Percentiles rank a stretch among this genome's conserved stretches.
phyloP scores from a whole-genome alignment of 345 rosid genomes.

The Trapa incisa region DNA sequence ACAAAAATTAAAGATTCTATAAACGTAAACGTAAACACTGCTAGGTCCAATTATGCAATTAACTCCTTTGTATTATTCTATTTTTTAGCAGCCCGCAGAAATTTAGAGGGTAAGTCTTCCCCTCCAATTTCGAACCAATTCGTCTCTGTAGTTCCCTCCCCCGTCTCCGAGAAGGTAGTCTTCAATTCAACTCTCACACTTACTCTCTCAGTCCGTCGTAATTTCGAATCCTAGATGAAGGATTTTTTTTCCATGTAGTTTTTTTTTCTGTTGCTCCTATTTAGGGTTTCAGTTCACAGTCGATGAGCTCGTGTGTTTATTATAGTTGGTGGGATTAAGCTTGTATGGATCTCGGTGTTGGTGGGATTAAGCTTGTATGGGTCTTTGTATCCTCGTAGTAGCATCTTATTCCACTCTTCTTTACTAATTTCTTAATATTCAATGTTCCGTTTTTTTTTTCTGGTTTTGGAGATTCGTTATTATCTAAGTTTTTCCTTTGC shows the following conservation, averaged over 20 bases:
- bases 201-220: not conserved
- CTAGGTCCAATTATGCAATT: too few species aligned
- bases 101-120: not conserved
- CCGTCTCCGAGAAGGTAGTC: not conserved
- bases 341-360: not conserved
- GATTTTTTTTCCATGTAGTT: not conserved
- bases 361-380: not conserved
- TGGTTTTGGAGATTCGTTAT: not conserved
- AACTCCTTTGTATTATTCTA: not conserved
- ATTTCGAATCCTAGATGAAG: not conserved
- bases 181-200: not conserved
- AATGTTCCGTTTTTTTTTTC: not conserved
- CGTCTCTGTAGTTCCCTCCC: not conserved
- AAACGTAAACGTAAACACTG: too few species aligned
- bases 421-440: not conserved
- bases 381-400: not conserved
- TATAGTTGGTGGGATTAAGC: not conserved
- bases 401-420: not conserved
- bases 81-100: too few species aligned
- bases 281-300: not conserved
- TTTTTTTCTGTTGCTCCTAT: not conserved
- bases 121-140: not conserved
- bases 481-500: not conserved
- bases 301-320: not conserved
- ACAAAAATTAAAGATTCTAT: too few species aligned